Percentiles rank a stretch among this genome's conserved stretches.
phyloP scores from a whole-genome alignment of 2,329 filamentous ascomycete genomes.

The Venturia nashicola region DNA sequence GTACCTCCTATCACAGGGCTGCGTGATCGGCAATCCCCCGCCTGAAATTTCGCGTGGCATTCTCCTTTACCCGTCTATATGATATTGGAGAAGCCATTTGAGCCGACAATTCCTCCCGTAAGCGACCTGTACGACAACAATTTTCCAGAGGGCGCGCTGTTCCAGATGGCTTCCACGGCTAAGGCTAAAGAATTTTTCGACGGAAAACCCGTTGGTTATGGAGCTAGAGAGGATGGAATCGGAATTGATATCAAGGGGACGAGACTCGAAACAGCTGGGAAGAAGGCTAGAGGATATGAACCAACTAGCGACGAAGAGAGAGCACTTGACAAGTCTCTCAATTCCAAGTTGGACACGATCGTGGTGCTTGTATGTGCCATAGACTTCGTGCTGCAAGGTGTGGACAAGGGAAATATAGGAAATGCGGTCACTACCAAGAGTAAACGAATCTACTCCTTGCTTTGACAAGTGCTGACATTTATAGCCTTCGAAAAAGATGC shows the following conservation, averaged over 20 bases:
- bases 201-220: not conserved
- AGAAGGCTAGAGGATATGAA: not conserved
- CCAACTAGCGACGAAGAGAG: not conserved
- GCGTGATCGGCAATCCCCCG: not conserved
- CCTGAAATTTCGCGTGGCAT: not conserved
- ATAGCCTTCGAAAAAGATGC: conserved; percentile 26
- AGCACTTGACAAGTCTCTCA: not conserved
- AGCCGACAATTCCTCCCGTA: not conserved
- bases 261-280: not conserved
- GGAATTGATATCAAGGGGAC: not conserved
- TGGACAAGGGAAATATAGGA: conserved; percentile 38
- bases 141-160: not conserved
- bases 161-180: not conserved
- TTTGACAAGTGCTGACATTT: conserved; percentile 19
- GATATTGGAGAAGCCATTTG: not conserved
- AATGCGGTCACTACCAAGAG: not conserved
- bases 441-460: not conserved
- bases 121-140: not conserved
- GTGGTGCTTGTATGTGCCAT: conserved; percentile 39
- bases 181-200: not conserved
- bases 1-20: too few relatives aligned
- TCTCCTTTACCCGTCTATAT: not conserved
- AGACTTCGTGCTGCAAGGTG: conserved; percentile 39
- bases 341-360: conserved; percentile 34
- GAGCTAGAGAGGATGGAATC: too few relatives aligned